These are phyloP conservation scores for Starmerella bombi DNA, from an alignment of 805 yeast genomes.

Conservation along the genomic window DNA sequence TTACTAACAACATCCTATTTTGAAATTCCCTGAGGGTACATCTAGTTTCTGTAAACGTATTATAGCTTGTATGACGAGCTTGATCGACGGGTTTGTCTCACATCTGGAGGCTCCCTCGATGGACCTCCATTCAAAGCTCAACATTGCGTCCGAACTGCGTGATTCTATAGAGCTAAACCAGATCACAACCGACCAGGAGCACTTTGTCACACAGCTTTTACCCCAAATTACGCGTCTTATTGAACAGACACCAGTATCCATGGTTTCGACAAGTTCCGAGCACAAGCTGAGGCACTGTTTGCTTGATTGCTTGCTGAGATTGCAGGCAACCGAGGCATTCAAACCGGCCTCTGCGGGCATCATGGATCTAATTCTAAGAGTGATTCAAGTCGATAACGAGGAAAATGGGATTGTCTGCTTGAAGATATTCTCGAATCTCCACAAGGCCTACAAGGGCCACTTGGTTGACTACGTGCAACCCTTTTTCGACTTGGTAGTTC, in stretches of 20 bases:
- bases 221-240: slow-evolving; percentile 57
- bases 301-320: slow-evolving; percentile 65
- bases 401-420: slow-evolving; percentile 87
- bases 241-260: slow-evolving; percentile 41
- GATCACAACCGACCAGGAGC: slow-evolving; percentile 68
- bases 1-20: not conserved
- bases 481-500: slow-evolving; percentile 61
- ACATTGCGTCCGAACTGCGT: slow-evolving; percentile 65
- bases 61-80: slow-evolving; percentile 14
- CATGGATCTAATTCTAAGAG: slow-evolving; percentile 43
- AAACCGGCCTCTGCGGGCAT: slow-evolving; percentile 54
- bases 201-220: slow-evolving; percentile 52
- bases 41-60: not conserved
- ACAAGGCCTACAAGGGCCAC: slow-evolving; percentile 63
- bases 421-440: slow-evolving; percentile 73
- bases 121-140: slow-evolving; percentile 49
- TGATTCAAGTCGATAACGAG: slow-evolving; percentile 72
- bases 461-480: slow-evolving; percentile 57
- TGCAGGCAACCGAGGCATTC: slow-evolving; percentile 70
- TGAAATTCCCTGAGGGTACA: not conserved
- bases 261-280: slow-evolving; percentile 16
- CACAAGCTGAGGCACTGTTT: slow-evolving; percentile 57
- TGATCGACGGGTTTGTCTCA: slow-evolving; percentile 19
- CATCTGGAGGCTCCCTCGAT: slow-evolving; percentile 22
- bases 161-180: slow-evolving; percentile 78